Base-by-base conservation (phyloP, 2,329 filamentous ascomycete genomes). In the Fusarium dimerum region DNA sequence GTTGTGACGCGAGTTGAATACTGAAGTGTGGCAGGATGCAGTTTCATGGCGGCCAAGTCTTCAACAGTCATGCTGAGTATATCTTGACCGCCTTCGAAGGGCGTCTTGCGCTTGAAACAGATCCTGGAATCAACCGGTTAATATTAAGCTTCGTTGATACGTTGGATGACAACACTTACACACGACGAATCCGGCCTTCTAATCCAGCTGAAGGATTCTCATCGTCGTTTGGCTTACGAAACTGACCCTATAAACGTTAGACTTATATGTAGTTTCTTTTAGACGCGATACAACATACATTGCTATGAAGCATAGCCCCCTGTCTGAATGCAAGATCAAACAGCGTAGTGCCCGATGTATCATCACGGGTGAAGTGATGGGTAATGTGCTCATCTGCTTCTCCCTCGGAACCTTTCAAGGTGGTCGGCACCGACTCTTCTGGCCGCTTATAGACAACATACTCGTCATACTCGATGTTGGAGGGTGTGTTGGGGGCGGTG, bases 21-120 rank as follows among this genome's bases (percentile, higher is more conserved):
- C 52, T 73, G 72, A 10, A 74, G 64, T 1, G 72, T 74, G 9
- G 72, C 71, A 7, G 72, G 72, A 45, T 74, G 72, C 40, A 74
- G 57, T n/a, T 68, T 57, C 60, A 74, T 68, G 12, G 65, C 66
- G 10, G 66, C 65, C 6, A 71, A 63, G 54, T 74, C 72, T 20
- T 65, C 56, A 2, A 63, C 59, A 2, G 69, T 72, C 57, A 74
- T 64, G 50, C 68, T 71, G 40, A 74, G 63, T 26, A 72, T 70
- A 43, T 73, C 72, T 6, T 65, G 64, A 16, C 62, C 60, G 8
- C 69, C 66, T 45, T 72, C 65, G 10, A 66, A 61, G 2, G 61
- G 63, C 13, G 66, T 66, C 29, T 61, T 67, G 20, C 68, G 65
- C 29, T 72, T 71, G 45, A 70, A 72, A 55, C 72, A 74, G 38